These are phyloP conservation scores for Cystobasidium slooffiae DNA, from an alignment of 1,284 basidiomycete genomes.

Conservation along the genomic window DNA sequence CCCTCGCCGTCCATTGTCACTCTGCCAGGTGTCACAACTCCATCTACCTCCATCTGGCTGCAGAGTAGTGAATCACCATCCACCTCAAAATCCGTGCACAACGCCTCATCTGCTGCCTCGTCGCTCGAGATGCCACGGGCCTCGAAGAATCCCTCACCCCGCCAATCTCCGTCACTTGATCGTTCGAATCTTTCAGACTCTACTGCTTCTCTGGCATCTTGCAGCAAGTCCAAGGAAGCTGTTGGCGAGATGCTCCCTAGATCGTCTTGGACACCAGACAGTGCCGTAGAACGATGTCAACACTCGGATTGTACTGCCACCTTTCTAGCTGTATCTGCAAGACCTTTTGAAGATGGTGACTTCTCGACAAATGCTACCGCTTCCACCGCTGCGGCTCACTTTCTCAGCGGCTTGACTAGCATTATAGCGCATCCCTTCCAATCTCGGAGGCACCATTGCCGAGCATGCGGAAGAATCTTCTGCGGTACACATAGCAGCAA, in stretches of 20 bases:
- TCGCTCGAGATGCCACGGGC: neutral
- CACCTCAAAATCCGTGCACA: neutral
- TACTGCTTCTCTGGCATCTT: neutral
- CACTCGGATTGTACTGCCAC: constrained; percentile 14
- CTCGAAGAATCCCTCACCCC: neutral
- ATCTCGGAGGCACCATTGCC: constrained; percentile 33
- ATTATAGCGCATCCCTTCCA: constrained; percentile 28
- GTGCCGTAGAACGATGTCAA: neutral
- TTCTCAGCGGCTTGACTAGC: constrained; percentile 32
- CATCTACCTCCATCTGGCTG: neutral
- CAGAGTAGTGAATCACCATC: neutral
- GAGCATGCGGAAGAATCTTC: constrained; percentile 26
- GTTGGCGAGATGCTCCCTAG: constrained; percentile 6
- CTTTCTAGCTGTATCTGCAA: neutral
- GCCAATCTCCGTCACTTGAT: neutral
- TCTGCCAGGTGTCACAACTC: neutral
- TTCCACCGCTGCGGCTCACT: neutral
- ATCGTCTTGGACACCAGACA: constrained; percentile 13
- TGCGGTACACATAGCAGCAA: constrained; percentile 12
- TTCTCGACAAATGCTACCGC: neutral
- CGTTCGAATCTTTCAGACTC: no score
- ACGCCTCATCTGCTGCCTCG: no score
- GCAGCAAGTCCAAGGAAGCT: neutral
- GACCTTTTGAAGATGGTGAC: neutral
- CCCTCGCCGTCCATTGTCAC: no score